Percentiles rank a stretch among this genome's conserved stretches.
Conservation (phyloP, 257 asterid genomes). For the Anisodus acutangulus region DNA sequence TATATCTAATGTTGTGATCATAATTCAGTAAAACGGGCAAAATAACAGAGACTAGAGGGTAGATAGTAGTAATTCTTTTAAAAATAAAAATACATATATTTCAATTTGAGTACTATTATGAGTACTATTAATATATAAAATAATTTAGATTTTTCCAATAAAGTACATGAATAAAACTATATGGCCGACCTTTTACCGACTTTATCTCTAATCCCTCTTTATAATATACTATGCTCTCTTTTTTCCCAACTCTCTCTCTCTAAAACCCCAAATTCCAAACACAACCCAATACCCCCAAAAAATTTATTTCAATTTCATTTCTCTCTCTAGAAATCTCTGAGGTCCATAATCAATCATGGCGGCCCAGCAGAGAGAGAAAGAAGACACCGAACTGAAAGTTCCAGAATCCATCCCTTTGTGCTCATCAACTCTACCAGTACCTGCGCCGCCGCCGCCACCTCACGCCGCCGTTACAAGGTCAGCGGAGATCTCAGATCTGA, state of each 20-base stretch:
- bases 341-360: conserved; percentile 49
- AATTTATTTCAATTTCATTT: not conserved
- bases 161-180: conserved; percentile 15
- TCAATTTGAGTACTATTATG: too few species aligned
- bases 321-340: not conserved
- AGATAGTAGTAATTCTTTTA: too few species aligned
- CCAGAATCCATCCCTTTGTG: conserved; percentile 65
- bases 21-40: too few species aligned
- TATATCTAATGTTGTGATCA: too few species aligned
- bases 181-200: conserved; percentile 32
- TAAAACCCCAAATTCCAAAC: conserved; percentile 7
- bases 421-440: conserved; percentile 39
- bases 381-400: conserved; percentile 74
- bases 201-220: conserved; percentile 22
- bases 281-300: not conserved
- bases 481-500: conserved; percentile 37
- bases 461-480: not conserved
- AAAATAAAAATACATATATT: too few species aligned
- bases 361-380: conserved; percentile 78
- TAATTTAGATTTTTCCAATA: not conserved
- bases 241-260: not conserved
- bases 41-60: too few species aligned
- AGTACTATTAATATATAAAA: too few species aligned
- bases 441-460: conserved; percentile 49
- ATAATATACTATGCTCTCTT: not conserved